phyloP scores from a whole-genome alignment of 495 filamentous ascomycete genomes.

The Aspergillus funiculosus region DNA sequence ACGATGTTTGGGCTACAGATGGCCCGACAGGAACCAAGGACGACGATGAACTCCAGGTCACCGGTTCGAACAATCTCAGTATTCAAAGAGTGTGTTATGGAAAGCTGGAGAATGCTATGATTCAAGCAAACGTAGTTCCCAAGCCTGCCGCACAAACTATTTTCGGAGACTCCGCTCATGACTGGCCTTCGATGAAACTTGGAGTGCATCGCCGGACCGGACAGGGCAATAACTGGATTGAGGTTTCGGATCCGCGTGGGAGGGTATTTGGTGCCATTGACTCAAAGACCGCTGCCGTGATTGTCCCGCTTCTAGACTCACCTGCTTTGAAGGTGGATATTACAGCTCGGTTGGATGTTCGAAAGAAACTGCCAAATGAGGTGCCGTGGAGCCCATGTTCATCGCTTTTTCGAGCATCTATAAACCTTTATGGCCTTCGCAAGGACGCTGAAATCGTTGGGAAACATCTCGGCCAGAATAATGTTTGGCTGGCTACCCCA shows the following conservation, averaged over 20 bases:
- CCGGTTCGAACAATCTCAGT: constrained; percentile 39
- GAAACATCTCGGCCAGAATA: constrained; percentile 54
- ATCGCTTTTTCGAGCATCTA: constrained; percentile 48
- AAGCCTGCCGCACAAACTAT: constrained; percentile 53
- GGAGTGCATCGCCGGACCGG: constrained; percentile 51
- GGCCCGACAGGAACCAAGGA: constrained; percentile 21
- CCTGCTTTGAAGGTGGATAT: constrained; percentile 55
- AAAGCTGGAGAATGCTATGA: constrained; percentile 59
- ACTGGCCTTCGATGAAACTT: constrained; percentile 72
- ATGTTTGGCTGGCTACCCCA: constrained; percentile 60
- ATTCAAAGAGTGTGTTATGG: constrained; percentile 78
- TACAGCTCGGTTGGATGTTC: constrained; percentile 57
- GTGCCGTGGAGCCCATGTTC: constrained; percentile 49
- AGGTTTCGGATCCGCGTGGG: constrained; percentile 63
- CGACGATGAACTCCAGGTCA: constrained; percentile 43
- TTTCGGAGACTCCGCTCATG: constrained; percentile 25
- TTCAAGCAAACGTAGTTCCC: constrained; percentile 65
- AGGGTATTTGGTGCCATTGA: constrained; percentile 72
- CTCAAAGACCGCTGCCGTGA: constrained; percentile 55
- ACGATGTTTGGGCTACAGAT: constrained; percentile 16
- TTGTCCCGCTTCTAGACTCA: constrained; percentile 66
- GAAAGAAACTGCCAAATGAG: constrained; percentile 53
- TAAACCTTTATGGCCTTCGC: constrained; percentile 77
- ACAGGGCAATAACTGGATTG: constrained; percentile 53
- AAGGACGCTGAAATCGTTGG: constrained; percentile 59